phyloP scores from a whole-genome alignment of 1,284 basidiomycete species.

The Serendipita sp. region DNA sequence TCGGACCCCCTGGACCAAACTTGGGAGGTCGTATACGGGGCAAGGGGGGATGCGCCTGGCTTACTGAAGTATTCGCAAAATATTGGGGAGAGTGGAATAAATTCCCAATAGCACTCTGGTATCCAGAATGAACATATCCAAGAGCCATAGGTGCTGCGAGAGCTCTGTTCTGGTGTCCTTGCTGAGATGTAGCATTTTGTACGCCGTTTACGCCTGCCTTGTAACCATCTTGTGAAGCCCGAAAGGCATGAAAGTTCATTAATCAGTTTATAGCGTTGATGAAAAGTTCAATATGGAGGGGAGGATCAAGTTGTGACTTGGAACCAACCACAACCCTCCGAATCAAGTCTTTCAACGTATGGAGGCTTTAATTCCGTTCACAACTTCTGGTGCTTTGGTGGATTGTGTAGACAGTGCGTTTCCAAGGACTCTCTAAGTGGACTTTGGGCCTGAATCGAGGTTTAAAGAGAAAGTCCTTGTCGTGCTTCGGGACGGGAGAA shows the following conservation, averaged over 20 bases:
- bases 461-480: conserved; percentile 92
- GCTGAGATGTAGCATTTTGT: too few relatives aligned
- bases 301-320: background rate
- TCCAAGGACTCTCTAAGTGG: too few relatives aligned
- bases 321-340: background rate
- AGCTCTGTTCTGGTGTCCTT: too few relatives aligned
- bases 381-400: conserved; percentile 88
- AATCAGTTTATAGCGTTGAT: too few relatives aligned
- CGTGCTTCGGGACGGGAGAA: conserved; percentile 88
- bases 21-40: background rate
- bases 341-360: conserved; percentile 26
- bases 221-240: too few relatives aligned
- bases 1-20: conserved; percentile 4
- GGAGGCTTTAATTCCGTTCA: conserved; percentile 93
- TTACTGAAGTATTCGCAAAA: background rate
- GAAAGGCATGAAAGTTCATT: too few relatives aligned
- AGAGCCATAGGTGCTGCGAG: background rate
- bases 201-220: too few relatives aligned
- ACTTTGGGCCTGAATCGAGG: conserved; percentile 7
- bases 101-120: background rate
- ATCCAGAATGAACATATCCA: conserved; percentile 5
- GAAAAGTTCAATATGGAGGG: background rate
- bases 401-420: conserved; percentile 98
- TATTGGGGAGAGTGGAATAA: background rate
- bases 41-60: background rate